Evolutionary conservation across 163 green algal species (phyloP), one percentile per base, ranked within the genome.

Genomic region (Chlamydomonas reinhardtii): DNA sequence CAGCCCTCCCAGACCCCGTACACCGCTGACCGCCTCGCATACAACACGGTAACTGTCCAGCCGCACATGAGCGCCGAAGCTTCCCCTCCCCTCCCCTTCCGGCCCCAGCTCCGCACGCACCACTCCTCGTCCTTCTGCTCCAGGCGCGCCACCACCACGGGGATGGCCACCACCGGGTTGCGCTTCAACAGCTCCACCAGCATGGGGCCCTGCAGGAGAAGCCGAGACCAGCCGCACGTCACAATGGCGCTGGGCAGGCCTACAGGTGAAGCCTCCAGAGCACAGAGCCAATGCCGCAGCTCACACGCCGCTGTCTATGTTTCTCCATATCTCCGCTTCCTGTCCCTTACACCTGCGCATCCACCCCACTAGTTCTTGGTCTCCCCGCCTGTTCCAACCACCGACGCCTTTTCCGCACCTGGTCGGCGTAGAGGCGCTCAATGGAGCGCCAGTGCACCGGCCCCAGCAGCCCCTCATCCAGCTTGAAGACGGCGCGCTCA

Each of bases 91-190:
- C 48, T 19, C 48, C 48, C 48, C 14, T 1, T 56, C 19, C 43
- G 6, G 11, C 11, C 12, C 48, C 48, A 32, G 65, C 68, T 37
- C 37, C 25, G 4, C 2, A 66, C 89, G 48, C 73, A 92, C 97
- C 97, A 99, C 89, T 99, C 97, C 19, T 91, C 86, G 34, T 97
- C 93, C 92, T 99, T 99, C 91, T 99, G 95, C 82, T 97, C 91
- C 91, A 99, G 91, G 85, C 81, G 90, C 35, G 37, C 39, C 37
- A 99, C 90, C 37, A 99, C 91, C 15, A 98, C 94, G 1, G 95
- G 96, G 22, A 98, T 89, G 4, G 96, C 95, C 20, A 98, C 94
- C 0, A 86, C 92, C 0, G 97, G 97, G 82, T 98, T 97, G 90
- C 97, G 95, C 62, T 86, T 89, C 84, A 99, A 89, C 89, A 99